phyloP scores from a whole-genome alignment of 1,139 yeast species.

The Casaregolazyma lundiana region DNA sequence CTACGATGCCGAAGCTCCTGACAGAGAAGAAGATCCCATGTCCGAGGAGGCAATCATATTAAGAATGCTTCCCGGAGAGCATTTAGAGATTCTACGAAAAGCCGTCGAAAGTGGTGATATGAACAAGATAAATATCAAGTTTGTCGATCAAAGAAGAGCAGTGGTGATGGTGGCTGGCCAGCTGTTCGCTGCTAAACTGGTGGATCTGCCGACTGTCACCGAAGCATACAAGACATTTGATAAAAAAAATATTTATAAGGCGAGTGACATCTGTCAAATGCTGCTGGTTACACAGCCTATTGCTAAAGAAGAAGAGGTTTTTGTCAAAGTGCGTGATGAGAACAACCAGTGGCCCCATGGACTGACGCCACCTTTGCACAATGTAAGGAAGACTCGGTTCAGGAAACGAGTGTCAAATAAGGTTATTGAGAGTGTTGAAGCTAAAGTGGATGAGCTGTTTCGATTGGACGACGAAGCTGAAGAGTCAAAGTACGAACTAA shows the following conservation, averaged over 20 bases:
- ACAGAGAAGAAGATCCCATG: conserved; percentile 89
- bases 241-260: conserved; percentile 80
- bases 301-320: conserved; percentile 50
- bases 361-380: conserved; percentile 67
- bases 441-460: conserved; percentile 70
- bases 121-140: conserved; percentile 65
- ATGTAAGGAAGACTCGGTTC: conserved; percentile 51
- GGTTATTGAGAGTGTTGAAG: conserved; percentile 63
- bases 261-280: conserved; percentile 83
- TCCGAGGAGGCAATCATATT: conserved; percentile 81
- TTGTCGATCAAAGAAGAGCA: conserved; percentile 79
- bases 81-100: conserved; percentile 68
- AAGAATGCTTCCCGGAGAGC: conserved; percentile 75
- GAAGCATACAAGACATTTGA: conserved; percentile 90
- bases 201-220: conserved; percentile 85
- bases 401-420: conserved; percentile 46
- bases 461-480: conserved; percentile 79
- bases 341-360: conserved; percentile 59
- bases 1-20: conserved; percentile 96
- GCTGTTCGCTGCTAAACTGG: conserved; percentile 75
- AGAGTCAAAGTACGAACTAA: conserved; percentile 70
- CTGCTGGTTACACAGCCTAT: conserved; percentile 67
- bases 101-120: conserved; percentile 82
- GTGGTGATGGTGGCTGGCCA: conserved; percentile 51
- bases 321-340: conserved; percentile 29